Evolutionary conservation across 2,329 filamentous ascomycete species (phyloP), one percentile per base, ranked within the genome.

Genomic region (Pseudogymnoascus sp.): DNA sequence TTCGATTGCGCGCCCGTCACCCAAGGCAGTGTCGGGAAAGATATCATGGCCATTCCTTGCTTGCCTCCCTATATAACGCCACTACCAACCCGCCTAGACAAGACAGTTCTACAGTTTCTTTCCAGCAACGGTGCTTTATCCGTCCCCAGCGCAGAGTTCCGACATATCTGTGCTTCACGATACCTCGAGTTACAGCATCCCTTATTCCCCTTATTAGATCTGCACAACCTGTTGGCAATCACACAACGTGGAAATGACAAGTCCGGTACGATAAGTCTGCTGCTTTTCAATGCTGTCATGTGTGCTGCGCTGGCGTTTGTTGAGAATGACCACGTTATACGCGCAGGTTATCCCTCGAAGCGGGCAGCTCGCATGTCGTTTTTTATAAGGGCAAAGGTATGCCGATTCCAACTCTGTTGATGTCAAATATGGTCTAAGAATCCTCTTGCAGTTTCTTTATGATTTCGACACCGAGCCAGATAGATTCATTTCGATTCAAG

Each of bases 381-480:
- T 73, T 96, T 96, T 75, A 86, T 89, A 68, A 91, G 89, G 75
- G 89, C 90, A 42, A 71, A 90, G 31, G 60, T 62, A n/a, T 45
- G 60, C 5, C 23, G n/a, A 26, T 16, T 12, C 60, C 60, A 47
- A 47, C 21, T n/a, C 21, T n/a, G 42, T 47, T 14, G 21, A 47
- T 47, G n/a, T 26, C 5, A n/a, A 47, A 47, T 47, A 26, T 47
- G 14, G 12, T 26, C 42, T 47, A 47, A 47, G 5, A 45, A 45
- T 8, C 5, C 2, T 10, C n/a, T 47, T 23, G 36, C 23, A 66
- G 85, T 81, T 93, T 5, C 80, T 97, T 23, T 96, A 96, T 75
- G 92, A 96, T 73, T 95, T 96, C 68, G 92, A 97, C 75, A 93
- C 93, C 74, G 92, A 97, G 75, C 85, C 86, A 57, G 91, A 96